phyloP scores from a whole-genome alignment of 305 asterid species.

The Ajuga reptans region DNA sequence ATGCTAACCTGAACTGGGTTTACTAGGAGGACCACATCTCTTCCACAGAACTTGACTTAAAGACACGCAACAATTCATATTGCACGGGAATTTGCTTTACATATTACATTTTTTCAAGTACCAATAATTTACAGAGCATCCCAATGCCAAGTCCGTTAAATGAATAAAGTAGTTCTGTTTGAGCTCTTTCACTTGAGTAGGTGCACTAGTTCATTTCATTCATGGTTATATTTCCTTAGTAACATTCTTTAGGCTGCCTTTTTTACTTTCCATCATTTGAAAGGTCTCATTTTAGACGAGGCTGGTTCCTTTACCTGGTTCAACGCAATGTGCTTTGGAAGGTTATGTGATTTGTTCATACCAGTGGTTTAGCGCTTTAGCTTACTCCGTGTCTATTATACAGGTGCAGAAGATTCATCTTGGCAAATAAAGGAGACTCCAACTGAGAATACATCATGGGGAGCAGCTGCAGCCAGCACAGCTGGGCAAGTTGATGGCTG shows the following conservation, averaged over 20 bases:
- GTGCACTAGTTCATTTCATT: slow-evolving; percentile 13
- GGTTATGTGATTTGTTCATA: neutral
- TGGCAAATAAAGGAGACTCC: slow-evolving; percentile 48
- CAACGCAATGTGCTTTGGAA: slow-evolving; percentile 1
- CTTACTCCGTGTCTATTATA: slow-evolving; percentile 14
- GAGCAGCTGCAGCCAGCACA: slow-evolving; percentile 43
- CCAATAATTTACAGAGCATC: neutral
- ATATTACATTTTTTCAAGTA: neutral
- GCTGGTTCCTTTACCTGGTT: neutral
- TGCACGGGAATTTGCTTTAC: neutral
- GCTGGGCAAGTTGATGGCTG: slow-evolving; percentile 42
- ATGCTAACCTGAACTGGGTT: slow-evolving; percentile 10
- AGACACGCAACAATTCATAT: neutral
- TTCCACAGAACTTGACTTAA: neutral
- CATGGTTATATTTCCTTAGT: neutral
- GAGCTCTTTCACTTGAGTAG: slow-evolving; percentile 5
- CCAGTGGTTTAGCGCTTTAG: neutral
- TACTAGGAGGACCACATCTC: neutral
- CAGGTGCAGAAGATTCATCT: slow-evolving; percentile 44
- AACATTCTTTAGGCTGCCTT: slow-evolving; percentile 10
- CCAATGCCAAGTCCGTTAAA: neutral
- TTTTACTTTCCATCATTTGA: neutral
- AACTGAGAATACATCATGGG: slow-evolving; percentile 56
- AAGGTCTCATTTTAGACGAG: slow-evolving; percentile 5
- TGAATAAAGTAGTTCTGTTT: neutral